Percentiles rank a stretch among this genome's conserved stretches.
Evolutionary conservation across 768 basidiomycete species (phyloP).

Genomic region (Tephrocybe sp.): DNA sequence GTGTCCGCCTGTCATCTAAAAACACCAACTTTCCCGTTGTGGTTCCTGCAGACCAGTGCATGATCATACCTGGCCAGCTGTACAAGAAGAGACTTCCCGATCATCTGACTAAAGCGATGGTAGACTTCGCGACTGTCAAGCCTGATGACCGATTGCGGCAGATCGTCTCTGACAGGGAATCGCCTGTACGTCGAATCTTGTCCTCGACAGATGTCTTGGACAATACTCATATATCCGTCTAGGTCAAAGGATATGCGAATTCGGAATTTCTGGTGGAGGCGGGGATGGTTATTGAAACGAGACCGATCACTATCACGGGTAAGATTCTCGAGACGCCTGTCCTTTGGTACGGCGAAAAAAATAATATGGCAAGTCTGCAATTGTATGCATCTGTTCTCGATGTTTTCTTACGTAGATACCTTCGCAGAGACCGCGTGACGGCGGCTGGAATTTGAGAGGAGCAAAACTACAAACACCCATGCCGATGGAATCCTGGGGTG

Average conservation of each 20-base stretch:
- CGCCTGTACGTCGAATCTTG: constrained; percentile 6
- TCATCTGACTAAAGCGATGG: constrained; percentile 34
- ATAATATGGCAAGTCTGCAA: constrained; percentile 1
- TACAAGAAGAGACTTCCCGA: constrained; percentile 45
- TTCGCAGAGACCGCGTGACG: constrained; percentile 18
- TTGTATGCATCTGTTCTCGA: too few relatives aligned
- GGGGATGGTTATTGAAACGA: constrained; percentile 32
- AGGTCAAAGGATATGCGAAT: constrained; percentile 16
- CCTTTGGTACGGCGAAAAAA: constrained; percentile 16
- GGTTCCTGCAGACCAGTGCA: constrained; percentile 54
- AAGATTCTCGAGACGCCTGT: constrained; percentile 19
- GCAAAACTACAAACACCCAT: constrained; percentile 17
- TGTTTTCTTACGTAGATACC: not conserved
- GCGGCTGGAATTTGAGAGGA: constrained; percentile 28
- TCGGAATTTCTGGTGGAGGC: constrained; percentile 39
- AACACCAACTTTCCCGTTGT: constrained; percentile 27
- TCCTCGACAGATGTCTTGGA: too few relatives aligned
- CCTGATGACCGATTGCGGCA: constrained; percentile 40
- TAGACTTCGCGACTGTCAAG: constrained; percentile 48
- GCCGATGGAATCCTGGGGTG: constrained; percentile 20
- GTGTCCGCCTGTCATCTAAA: constrained; percentile 31
- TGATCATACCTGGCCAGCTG: constrained; percentile 45
- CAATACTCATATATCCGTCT: too few relatives aligned
- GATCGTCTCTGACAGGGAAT: constrained; percentile 32
- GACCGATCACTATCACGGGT: constrained; percentile 24